Percentiles rank a stretch among this genome's conserved stretches.
Conservation (phyloP, 371 early-diverging fungal species). For the Rhizomucor miehei region DNA sequence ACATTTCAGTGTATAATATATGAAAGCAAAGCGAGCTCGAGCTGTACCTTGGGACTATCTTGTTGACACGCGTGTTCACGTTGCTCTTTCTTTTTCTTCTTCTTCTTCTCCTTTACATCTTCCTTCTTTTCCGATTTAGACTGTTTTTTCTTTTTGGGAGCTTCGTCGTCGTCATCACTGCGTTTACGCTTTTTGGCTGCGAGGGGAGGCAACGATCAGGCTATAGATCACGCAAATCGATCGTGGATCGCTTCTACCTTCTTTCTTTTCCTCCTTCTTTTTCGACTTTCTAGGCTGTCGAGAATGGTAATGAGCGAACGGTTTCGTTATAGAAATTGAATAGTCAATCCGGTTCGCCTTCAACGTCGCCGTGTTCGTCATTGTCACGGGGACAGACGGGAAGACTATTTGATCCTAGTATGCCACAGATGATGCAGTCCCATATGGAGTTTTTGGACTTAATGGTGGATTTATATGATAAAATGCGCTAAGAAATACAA, state of each 20-base stretch:
- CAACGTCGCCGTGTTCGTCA: conserved; percentile 23
- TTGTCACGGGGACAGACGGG: conserved; percentile 29
- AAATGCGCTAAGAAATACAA: too few species aligned
- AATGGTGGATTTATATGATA: too few species aligned
- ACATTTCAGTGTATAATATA: too few species aligned
- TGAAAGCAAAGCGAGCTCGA: too few species aligned
- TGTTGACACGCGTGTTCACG: conserved; percentile 16
- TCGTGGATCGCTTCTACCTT: background rate
- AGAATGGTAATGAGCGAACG: background rate
- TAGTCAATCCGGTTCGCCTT: conserved; percentile 14
- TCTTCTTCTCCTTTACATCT: conserved; percentile 14
- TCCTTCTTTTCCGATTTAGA: conserved; percentile 8
- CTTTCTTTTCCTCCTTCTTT: conserved; percentile 6
- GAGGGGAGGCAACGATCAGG: background rate
- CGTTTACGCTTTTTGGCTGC: conserved; percentile 16
- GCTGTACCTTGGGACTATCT: too few species aligned
- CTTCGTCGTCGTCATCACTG: background rate
- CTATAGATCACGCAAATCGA: background rate
- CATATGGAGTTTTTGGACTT: conserved; percentile 34
- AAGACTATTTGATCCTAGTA: conserved; percentile 2
- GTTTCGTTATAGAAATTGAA: too few species aligned
- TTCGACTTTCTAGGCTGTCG: conserved; percentile 7
- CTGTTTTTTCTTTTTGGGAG: conserved; percentile 3
- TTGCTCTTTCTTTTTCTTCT: conserved; percentile 15
- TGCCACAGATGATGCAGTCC: conserved; percentile 11